Conservation (phyloP, 495 filamentous ascomycete genomes). For the Podospora australis region DNA sequence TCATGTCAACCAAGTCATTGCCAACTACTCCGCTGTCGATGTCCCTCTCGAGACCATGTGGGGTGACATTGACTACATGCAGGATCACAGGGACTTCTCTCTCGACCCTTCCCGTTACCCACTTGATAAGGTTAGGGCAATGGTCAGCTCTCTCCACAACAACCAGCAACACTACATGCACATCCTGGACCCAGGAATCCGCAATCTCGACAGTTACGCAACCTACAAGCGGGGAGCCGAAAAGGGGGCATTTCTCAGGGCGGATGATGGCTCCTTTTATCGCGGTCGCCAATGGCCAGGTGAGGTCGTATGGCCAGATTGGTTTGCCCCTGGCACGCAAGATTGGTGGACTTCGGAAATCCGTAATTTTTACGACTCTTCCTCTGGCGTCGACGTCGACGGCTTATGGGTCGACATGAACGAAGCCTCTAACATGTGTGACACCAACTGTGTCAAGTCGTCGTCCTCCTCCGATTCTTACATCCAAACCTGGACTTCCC, state of each 20-base stretch:
- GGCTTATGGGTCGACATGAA: conserved; percentile 89
- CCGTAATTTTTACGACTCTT: conserved; percentile 55
- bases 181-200: conserved; percentile 82
- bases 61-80: conserved; percentile 86
- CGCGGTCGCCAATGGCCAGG: conserved; percentile 83
- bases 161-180: conserved; percentile 73
- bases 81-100: conserved; percentile 56
- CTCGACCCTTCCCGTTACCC: conserved; percentile 67
- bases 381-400: conserved; percentile 70
- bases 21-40: conserved; percentile 67
- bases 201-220: conserved; percentile 52
- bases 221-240: conserved; percentile 57
- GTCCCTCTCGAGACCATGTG: conserved; percentile 89
- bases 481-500: background rate
- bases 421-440: conserved; percentile 26
- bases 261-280: conserved; percentile 58
- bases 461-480: background rate
- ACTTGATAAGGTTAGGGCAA: conserved; percentile 53
- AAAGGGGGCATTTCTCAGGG: conserved; percentile 57
- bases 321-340: conserved; percentile 64
- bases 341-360: conserved; percentile 75
- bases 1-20: conserved; percentile 67
- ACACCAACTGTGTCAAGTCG: conserved; percentile 8
- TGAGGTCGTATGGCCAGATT: conserved; percentile 74
- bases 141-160: conserved; percentile 63